Percentiles rank a stretch among this genome's conserved stretches.
These are phyloP conservation scores for Aspergillus sclerotioniger DNA, from an alignment of 495 filamentous ascomycete genomes.

Conservation along the genomic window DNA sequence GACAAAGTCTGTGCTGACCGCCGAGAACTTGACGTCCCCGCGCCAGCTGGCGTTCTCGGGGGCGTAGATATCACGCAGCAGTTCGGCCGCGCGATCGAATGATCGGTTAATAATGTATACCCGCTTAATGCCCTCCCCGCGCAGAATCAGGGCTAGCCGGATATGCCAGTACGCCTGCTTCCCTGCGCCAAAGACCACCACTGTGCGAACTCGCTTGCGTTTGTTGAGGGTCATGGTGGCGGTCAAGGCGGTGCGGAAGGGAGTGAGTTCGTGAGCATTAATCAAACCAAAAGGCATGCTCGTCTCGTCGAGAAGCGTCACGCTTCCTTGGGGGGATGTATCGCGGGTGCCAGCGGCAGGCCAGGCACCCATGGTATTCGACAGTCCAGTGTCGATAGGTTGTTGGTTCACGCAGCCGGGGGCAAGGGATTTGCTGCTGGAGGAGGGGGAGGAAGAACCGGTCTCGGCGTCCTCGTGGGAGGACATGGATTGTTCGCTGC, in stretches of 20 bases:
- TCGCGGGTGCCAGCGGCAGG: slow-evolving; percentile 41
- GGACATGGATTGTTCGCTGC: slow-evolving; percentile 41
- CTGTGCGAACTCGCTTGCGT: slow-evolving; percentile 64
- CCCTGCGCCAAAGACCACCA: slow-evolving; percentile 87
- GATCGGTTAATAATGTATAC: slow-evolving; percentile 78
- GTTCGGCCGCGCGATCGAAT: slow-evolving; percentile 56
- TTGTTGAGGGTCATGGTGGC: slow-evolving; percentile 71
- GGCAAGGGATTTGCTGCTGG: slow-evolving; percentile 27
- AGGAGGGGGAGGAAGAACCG: slow-evolving; percentile 18
- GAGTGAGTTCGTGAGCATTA: slow-evolving; percentile 82
- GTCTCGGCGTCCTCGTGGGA: slow-evolving; percentile 29
- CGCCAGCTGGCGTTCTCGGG: slow-evolving; percentile 49
- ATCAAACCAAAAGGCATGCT: slow-evolving; percentile 77
- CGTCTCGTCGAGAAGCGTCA: slow-evolving; percentile 67
- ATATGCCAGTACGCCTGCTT: slow-evolving; percentile 94
- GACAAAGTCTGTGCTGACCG: slow-evolving; percentile 66
- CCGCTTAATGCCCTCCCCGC: slow-evolving; percentile 67
- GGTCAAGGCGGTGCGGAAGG: slow-evolving; percentile 88
- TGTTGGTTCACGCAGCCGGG: slow-evolving; percentile 37
- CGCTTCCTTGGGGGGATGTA: slow-evolving; percentile 71
- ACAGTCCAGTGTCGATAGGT: slow-evolving; percentile 28
- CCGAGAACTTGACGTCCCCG: slow-evolving; percentile 64
- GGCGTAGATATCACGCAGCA: slow-evolving; percentile 57
- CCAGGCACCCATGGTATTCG: slow-evolving; percentile 39
- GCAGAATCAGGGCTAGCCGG: slow-evolving; percentile 73